A percentile compares a stretch with the other conserved stretches of the same genome.
Evolutionary conservation across 1,284 basidiomycete genomes (phyloP).

Genomic region (Malassezia restricta): DNA sequence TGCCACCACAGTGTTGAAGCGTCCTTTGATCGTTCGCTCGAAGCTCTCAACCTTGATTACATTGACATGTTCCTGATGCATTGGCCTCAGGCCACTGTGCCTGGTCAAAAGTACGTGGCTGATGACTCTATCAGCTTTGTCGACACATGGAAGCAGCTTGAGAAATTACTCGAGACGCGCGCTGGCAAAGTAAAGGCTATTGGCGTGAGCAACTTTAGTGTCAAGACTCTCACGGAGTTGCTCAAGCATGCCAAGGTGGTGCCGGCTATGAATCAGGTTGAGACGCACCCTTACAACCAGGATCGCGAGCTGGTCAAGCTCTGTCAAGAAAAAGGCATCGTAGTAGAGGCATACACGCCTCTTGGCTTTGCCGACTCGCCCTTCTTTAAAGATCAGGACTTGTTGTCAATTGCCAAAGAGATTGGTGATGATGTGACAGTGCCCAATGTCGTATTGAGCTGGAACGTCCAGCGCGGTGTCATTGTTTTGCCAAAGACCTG

Average conservation of each 20-base stretch:
- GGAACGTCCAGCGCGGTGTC: constrained; percentile 57
- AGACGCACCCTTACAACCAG: constrained; percentile 26
- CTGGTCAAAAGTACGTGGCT: constrained; percentile 14
- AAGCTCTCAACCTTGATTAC: constrained; percentile 60
- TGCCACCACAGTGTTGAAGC: constrained; percentile 20
- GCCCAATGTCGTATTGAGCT: constrained; percentile 56
- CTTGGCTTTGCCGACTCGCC: constrained; percentile 66
- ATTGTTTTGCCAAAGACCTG: constrained; percentile 29
- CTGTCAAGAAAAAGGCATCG: constrained; percentile 59
- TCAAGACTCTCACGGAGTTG: constrained; percentile 23
- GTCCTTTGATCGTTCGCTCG: constrained; percentile 60
- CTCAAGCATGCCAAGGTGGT: constrained; percentile 27
- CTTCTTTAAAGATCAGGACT: constrained; percentile 59
- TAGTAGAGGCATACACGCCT: constrained; percentile 70
- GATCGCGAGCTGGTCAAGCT: constrained; percentile 59
- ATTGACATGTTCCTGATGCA: constrained; percentile 48
- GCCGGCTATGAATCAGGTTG: constrained; percentile 36
- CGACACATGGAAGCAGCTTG: constrained; percentile 35
- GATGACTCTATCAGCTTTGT: constrained; percentile 22
- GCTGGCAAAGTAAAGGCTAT: constrained; percentile 46
- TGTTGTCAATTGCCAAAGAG: constrained; percentile 55
- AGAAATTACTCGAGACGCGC: constrained; percentile 32
- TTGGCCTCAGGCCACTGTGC: constrained; percentile 24
- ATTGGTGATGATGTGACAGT: constrained; percentile 51
- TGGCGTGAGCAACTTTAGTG: constrained; percentile 52